phyloP scores from a whole-genome alignment of 2,329 filamentous ascomycete genomes.

The Tolypocladium ovalisporum region DNA sequence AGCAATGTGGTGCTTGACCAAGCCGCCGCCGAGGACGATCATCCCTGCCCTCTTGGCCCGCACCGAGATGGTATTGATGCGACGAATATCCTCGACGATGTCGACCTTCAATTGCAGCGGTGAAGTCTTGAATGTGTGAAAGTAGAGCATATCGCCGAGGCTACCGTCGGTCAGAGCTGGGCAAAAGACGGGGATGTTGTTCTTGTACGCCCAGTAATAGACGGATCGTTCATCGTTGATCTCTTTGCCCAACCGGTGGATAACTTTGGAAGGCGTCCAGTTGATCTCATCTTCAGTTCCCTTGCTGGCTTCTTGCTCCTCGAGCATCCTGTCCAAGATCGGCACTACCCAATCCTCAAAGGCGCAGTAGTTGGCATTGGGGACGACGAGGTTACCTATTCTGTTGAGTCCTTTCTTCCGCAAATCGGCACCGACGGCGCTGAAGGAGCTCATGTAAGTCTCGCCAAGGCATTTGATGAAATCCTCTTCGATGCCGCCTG shows the following conservation, averaged over 20 bases:
- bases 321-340: conserved; percentile 87
- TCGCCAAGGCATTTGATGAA: conserved; percentile 95
- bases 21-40: conserved; percentile 86
- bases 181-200: conserved; percentile 94
- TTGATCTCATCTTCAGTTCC: conserved; percentile 57
- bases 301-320: conserved; percentile 78
- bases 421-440: conserved; percentile 62
- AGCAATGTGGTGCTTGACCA: conserved; percentile 98
- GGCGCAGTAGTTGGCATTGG: conserved; percentile 88
- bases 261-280: conserved; percentile 93
- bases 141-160: conserved; percentile 96
- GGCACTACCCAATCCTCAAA: conserved; percentile 98
- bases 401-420: conserved; percentile 83
- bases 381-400: conserved; percentile 91
- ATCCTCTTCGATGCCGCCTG: conserved; percentile 92
- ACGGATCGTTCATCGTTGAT: conserved; percentile 89
- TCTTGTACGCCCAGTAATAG: conserved; percentile 96
- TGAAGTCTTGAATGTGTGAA: conserved; percentile 88
- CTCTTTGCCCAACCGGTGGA: conserved; percentile 79
- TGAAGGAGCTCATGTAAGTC: conserved; percentile 86
- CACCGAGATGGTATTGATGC: conserved; percentile 85
- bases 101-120: conserved; percentile 76
- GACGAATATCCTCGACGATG: conserved; percentile 86
- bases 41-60: conserved; percentile 82
- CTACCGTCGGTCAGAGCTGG: conserved; percentile 92